Conservation (phyloP, 352 stramenopile species). For the Globisporangium nagaii region DNA sequence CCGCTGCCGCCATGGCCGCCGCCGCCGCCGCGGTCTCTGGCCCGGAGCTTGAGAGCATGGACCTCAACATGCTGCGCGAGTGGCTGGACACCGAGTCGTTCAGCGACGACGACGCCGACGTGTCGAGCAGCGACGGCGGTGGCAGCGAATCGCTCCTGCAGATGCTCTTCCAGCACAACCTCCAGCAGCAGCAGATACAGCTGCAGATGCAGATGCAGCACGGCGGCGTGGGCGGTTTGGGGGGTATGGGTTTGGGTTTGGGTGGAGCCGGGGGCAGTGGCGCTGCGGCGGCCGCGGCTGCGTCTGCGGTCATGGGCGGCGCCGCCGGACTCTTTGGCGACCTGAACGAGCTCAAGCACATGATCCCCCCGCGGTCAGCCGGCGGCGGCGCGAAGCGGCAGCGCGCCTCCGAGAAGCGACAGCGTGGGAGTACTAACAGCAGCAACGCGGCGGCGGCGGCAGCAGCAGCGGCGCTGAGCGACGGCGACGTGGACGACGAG, state of each 20-base stretch:
- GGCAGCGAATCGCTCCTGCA: constrained; percentile 7
- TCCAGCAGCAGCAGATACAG: neutral
- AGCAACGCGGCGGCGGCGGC: neutral
- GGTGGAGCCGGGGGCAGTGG: too few species aligned
- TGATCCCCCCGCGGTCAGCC: neutral
- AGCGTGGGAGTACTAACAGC: too few species aligned
- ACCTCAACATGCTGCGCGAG: constrained; percentile 13
- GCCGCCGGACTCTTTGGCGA: too few species aligned
- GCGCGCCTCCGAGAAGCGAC: neutral
- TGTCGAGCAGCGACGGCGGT: neutral
- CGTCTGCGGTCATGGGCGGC: too few species aligned
- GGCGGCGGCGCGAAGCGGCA: neutral
- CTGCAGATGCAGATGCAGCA: too few species aligned
- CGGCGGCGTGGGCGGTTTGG: neutral
- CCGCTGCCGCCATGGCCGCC: neutral
- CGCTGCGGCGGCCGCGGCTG: too few species aligned
- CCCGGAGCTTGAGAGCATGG: constrained; percentile 12
- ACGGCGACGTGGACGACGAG: constrained; percentile 1
- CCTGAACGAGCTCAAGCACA: neutral
- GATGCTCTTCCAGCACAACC: constrained; percentile 6
- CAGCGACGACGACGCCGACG: constrained; percentile 9
- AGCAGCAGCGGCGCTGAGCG: neutral
- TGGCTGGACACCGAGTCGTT: constrained; percentile 14
- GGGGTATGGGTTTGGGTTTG: neutral
- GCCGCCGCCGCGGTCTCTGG: too few species aligned